phyloP scores from a whole-genome alignment of 2,329 filamentous ascomycete species.

The Sporothrix luriei region DNA sequence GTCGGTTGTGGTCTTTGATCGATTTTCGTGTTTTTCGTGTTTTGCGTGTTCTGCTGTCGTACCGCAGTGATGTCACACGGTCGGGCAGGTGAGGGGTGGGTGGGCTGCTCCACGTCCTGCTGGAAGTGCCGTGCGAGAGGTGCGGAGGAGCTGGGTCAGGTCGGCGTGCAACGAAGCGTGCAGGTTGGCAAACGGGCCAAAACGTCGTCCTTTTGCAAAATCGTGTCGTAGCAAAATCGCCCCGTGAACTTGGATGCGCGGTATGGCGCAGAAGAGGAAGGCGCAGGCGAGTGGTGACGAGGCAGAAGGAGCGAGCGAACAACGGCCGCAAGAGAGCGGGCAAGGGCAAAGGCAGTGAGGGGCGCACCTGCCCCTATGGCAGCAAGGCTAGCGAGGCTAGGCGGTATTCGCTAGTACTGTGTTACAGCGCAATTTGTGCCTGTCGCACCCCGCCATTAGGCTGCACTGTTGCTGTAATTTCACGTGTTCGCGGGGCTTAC shows the following conservation, averaged over 20 bases:
- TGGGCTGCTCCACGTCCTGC: background rate
- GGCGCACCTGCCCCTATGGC: background rate
- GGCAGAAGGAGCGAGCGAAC: background rate
- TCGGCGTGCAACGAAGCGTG: background rate
- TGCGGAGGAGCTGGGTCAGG: background rate
- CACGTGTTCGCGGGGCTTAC: background rate
- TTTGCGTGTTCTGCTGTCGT: background rate
- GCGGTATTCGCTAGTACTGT: slow-evolving; percentile 15
- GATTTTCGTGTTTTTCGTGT: no score
- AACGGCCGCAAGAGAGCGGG: background rate
- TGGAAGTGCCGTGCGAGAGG: background rate
- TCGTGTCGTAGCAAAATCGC: background rate
- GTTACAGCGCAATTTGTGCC: background rate
- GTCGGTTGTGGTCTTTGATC: background rate
- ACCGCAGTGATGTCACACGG: slow-evolving; percentile 24
- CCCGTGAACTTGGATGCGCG: background rate
- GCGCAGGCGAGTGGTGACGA: background rate
- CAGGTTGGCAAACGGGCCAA: background rate
- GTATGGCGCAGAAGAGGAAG: slow-evolving; percentile 3
- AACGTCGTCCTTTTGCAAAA: slow-evolving; percentile 13
- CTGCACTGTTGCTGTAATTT: no score
- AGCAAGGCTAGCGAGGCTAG: background rate
- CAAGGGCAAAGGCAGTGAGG: background rate
- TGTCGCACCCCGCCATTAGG: slow-evolving; percentile 18
- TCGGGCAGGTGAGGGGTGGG: slow-evolving; percentile 1